phyloP scores from a whole-genome alignment of 2,329 filamentous ascomycete species.

The Didymella pinodella region DNA sequence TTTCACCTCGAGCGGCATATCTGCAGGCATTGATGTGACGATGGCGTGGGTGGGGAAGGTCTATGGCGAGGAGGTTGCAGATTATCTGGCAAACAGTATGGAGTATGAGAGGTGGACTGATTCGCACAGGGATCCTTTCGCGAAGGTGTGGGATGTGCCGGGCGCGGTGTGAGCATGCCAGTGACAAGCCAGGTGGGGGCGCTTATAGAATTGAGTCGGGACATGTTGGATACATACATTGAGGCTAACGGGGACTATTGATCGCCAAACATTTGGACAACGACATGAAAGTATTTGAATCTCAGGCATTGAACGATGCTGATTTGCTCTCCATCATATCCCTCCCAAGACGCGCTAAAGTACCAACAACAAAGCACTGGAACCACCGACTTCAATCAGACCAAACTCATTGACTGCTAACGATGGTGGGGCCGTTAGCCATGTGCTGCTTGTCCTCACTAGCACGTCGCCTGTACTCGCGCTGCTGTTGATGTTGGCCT shows the following conservation, averaged over 20 bases:
- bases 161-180: conserved; percentile 3
- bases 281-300: neutral
- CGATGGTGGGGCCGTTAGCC: conserved; percentile 15
- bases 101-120: conserved; percentile 66
- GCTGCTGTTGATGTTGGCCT: conserved; percentile 14
- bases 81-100: conserved; percentile 56
- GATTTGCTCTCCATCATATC: neutral
- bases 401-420: conserved; percentile 16
- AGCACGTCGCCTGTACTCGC: conserved; percentile 14
- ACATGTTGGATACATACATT: neutral
- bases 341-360: conserved; percentile 4
- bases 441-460: conserved; percentile 16
- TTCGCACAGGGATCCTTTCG: conserved; percentile 63
- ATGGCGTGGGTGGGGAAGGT: conserved; percentile 63
- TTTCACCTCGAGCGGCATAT: conserved; percentile 70
- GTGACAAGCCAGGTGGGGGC: no score
- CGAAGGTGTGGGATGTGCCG: conserved; percentile 40
- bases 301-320: neutral
- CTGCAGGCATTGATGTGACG: conserved; percentile 68
- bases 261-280: neutral
- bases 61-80: conserved; percentile 63
- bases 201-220: neutral
- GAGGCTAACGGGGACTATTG: neutral
- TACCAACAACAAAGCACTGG: conserved; percentile 18
- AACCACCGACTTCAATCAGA: conserved; percentile 2